Base-by-base conservation (phyloP, 305 asterid species). In the Plantago coronopus region DNA sequence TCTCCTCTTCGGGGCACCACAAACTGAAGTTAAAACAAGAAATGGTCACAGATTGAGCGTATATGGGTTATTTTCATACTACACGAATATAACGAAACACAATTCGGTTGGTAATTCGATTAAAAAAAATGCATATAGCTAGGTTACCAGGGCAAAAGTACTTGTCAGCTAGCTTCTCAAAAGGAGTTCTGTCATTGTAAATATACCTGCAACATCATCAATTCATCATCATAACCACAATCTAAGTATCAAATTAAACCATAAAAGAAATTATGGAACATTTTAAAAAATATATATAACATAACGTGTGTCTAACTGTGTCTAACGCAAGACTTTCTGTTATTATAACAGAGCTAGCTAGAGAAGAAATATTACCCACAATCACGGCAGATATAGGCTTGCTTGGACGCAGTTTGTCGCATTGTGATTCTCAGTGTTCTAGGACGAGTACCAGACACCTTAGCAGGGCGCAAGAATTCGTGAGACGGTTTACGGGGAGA, bases 1-100 rank as follows among this genome's bases (percentile, higher is more conserved):
- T 76, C 97, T 83, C 76, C 96, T 74, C 38, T 89, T 89, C 9
- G 97, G 97, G 47, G 97, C 98, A 68, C 97, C 96, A 69, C 97
- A 91, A 38, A 89, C 96, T 91, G 81, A 76, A 73, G 40, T 23
- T 48, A 34, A 37, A 34, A 19, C 60, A 67, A 19, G 16, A 7
- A n/a, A 27, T 27, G 34, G 34, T 27, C 34, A 27, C 34, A 1
- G n/a, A n/a, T n/a, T n/a, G n/a, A n/a, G n/a, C n/a, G n/a, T n/a
- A n/a, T n/a, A n/a, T n/a, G n/a, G n/a, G n/a, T n/a, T n/a, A n/a
- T n/a, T n/a, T n/a, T n/a, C n/a, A n/a, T n/a, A n/a, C n/a, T n/a
- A n/a, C n/a, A n/a, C n/a, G n/a, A n/a, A n/a, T n/a, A n/a, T n/a
- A n/a, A n/a, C n/a, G n/a, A n/a, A n/a, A n/a, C n/a, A n/a, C n/a